Percentiles rank a stretch among this genome's conserved stretches.
Conservation (phyloP, 2,329 filamentous ascomycete species). For the Coniella lustricola region DNA sequence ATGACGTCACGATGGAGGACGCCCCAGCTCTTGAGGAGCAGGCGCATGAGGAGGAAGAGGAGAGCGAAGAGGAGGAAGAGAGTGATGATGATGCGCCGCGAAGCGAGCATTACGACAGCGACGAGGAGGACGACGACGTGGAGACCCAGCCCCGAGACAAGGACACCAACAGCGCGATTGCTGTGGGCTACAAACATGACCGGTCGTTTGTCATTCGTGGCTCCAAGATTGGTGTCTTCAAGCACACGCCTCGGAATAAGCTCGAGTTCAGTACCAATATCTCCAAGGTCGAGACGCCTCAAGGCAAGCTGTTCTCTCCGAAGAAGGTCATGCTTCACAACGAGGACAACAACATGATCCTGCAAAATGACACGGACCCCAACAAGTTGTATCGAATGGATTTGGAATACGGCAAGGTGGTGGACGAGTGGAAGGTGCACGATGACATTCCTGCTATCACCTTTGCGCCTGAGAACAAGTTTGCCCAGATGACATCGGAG, state of each 20-base stretch:
- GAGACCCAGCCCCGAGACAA: conserved; percentile 60
- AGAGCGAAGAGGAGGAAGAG: conserved; percentile 33
- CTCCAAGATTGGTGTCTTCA: conserved; percentile 98
- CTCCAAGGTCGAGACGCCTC: conserved; percentile 85
- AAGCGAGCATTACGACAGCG: conserved; percentile 51
- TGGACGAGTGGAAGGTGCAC: conserved; percentile 98
- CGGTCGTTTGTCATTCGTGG: conserved; percentile 94
- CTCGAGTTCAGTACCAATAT: conserved; percentile 97
- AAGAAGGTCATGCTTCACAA: conserved; percentile 96
- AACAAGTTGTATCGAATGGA: conserved; percentile 97
- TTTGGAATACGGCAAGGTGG: conserved; percentile 92
- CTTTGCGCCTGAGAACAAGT: conserved; percentile 96
- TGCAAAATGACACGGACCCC: conserved; percentile 76
- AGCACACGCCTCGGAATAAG: conserved; percentile 86
- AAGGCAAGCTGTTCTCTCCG: conserved; percentile 81
- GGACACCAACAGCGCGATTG: conserved; percentile 86
- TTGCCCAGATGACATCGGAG: conserved; percentile 91
- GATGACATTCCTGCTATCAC: conserved; percentile 90
- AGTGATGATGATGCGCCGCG: conserved; percentile 48
- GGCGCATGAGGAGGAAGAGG: conserved; percentile 32
- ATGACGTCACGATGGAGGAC: conserved; percentile 90
- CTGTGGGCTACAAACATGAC: conserved; percentile 95
- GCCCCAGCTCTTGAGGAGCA: conserved; percentile 37
- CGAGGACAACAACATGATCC: conserved; percentile 80
- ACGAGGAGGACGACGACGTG: conserved; percentile 71